phyloP scores from a whole-genome alignment of 495 filamentous ascomycete genomes.

The Apodospora peruviana region DNA sequence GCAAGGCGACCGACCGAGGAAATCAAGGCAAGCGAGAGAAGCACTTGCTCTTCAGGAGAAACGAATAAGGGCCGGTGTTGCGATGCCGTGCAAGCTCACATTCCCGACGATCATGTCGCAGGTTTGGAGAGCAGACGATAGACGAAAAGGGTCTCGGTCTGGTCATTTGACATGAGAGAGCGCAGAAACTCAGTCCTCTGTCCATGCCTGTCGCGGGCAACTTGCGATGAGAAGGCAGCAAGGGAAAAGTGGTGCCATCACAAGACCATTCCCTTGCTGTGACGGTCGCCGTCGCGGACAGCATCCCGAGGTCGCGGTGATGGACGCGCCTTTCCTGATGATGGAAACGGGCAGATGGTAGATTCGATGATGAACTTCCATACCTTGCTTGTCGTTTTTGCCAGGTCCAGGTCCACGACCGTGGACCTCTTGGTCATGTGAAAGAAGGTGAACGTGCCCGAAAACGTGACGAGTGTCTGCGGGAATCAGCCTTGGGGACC shows the following conservation, averaged over 20 bases:
- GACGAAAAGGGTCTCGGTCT: too few species aligned
- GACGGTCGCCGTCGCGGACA: background rate
- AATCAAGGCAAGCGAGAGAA: background rate
- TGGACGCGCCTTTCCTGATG: background rate
- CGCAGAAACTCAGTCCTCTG: too few species aligned
- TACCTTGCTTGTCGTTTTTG: slow-evolving; percentile 20
- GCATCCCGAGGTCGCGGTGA: background rate
- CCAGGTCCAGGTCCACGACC: slow-evolving; percentile 12
- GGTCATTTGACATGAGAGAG: too few species aligned
- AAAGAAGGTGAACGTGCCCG: slow-evolving; percentile 33
- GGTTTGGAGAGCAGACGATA: background rate
- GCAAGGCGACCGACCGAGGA: background rate
- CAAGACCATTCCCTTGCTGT: slow-evolving; percentile 1
- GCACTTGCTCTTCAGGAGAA: background rate
- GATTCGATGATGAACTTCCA: slow-evolving; percentile 6
- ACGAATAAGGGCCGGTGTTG: background rate
- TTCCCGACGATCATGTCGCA: background rate
- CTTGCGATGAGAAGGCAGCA: background rate
- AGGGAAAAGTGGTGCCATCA: slow-evolving; percentile 9
- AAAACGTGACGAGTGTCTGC: slow-evolving; percentile 25
- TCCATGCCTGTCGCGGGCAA: too few species aligned
- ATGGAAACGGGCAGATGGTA: background rate
- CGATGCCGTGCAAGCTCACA: background rate
- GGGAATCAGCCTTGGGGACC: slow-evolving; percentile 16
- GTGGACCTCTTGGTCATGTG: slow-evolving; percentile 36